Evolutionary conservation across 768 basidiomycete species (phyloP).

Genomic region (Serpula lacrymans): DNA sequence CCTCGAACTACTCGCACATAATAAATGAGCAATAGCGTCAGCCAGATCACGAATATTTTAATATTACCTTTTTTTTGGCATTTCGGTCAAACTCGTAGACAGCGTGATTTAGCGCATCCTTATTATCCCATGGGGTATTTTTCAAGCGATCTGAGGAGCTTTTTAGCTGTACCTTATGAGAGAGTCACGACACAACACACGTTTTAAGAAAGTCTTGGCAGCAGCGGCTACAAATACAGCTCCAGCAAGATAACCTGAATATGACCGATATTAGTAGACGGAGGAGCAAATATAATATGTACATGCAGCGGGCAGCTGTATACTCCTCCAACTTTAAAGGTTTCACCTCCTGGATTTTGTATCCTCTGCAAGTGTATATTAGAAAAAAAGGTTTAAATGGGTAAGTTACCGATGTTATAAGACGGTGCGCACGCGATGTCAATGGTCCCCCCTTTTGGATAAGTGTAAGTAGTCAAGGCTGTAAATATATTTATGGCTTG

Average conservation of each 20-base stretch:
- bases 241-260: slow-evolving; percentile 35
- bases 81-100: slow-evolving; percentile 19
- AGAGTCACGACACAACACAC: too few species aligned
- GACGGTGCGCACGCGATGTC: too few species aligned
- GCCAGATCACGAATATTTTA: too few species aligned
- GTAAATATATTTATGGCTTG: slow-evolving; percentile 42
- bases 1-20: too few species aligned
- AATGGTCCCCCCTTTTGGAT: too few species aligned
- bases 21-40: too few species aligned
- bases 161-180: too few species aligned
- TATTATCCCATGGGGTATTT: too few species aligned
- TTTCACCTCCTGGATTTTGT: slow-evolving; percentile 24
- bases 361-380: slow-evolving; percentile 30
- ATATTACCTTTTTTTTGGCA: slow-evolving; percentile 20
- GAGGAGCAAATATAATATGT: neutral
- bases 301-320: slow-evolving; percentile 30
- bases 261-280: neutral
- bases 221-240: slow-evolving; percentile 32
- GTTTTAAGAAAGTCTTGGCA: slow-evolving; percentile 21
- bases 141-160: slow-evolving; percentile 9
- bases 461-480: too few species aligned
- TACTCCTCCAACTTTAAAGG: slow-evolving; percentile 34
- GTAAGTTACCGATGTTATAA: slow-evolving; percentile 32
- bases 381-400: neutral
- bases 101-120: slow-evolving; percentile 10